These are phyloP conservation scores for Zygosaccharomyces bisporus DNA, from an alignment of 805 yeast genomes.

Conservation along the genomic window DNA sequence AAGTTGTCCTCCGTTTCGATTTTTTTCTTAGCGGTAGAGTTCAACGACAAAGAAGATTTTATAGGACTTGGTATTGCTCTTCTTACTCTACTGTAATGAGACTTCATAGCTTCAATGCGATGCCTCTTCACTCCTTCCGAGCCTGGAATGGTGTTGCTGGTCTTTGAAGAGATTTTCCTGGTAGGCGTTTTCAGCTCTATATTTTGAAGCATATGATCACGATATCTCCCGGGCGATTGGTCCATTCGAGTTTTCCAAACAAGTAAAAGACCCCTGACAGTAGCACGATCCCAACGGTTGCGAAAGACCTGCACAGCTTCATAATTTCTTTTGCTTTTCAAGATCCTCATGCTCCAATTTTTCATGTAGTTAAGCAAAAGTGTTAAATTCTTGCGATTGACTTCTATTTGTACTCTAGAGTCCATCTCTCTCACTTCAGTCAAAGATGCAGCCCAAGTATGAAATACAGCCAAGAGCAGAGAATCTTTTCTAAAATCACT, in stretches of 20 bases:
- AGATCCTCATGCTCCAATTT: constrained; percentile 34
- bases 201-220: constrained; percentile 2
- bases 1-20: constrained; percentile 11
- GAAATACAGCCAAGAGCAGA: constrained; percentile 24
- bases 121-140: constrained; percentile 36
- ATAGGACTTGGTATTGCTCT: constrained; percentile 41
- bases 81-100: constrained; percentile 36
- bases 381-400: constrained; percentile 25
- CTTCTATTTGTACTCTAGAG: constrained; percentile 15
- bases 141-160: constrained; percentile 35
- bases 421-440: constrained; percentile 19
- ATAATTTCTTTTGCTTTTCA: constrained; percentile 36
- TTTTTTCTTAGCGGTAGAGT: constrained; percentile 17
- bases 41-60: constrained; percentile 24
- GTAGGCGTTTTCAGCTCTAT: constrained; percentile 21
- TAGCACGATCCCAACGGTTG: constrained; percentile 41
- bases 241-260: constrained; percentile 35
- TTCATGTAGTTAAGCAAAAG: constrained; percentile 29
- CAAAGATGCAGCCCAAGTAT: constrained; percentile 22
- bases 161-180: constrained; percentile 16
- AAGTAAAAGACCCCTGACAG: constrained; percentile 35
- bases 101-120: constrained; percentile 37
- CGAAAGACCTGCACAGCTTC: constrained; percentile 35
- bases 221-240: constrained; percentile 12
- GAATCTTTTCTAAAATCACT: constrained; percentile 26